Base-by-base conservation (phyloP, 23 red algal species). In the Gracilaria caudata region DNA sequence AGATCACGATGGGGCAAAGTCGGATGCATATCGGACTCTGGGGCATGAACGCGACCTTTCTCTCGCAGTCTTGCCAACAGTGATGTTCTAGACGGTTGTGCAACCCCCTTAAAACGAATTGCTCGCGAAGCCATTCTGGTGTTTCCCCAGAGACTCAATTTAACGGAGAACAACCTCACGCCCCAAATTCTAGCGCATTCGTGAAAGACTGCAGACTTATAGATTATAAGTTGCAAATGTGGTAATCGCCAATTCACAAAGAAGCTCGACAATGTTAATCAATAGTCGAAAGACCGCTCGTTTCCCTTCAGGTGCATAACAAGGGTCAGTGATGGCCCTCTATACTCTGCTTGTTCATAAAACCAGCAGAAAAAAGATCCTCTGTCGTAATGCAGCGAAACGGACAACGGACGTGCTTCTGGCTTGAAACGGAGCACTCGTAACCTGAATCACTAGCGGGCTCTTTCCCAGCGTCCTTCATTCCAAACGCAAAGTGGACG, bases 11-110 rank as follows among this genome's bases (percentile, higher is more conserved):
- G 72, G 1, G 84, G 84, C 47, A 79, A 70, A 43, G 73, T 70
- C 11, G 84, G 84, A 68, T 73, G 72, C 84, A 89, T 89, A 53
- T 89, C 84, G 6, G 84, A 60, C 75, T 89, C 84, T 36, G 84
- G 84, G 13, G 73, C 84, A 53, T 89, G 46, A 5, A 79, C 73
- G 12, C 84, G 84, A 23, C 84, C 72, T 28, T 77, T 73, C 44
- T 54, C 37, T 23, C 65, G 82, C 47, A 86, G 46, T 36, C 70
- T 43, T 7, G 70, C 70, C 3, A 75, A n/a, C 2, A 75, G 70
- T 4, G 40, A 9, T 49, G 13, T 75, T 29, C 70, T 45, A 43
- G 70, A 75, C 13, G 70, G 10, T 14, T 75, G 29, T 29, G n/a
- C n/a, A n/a, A 36, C 4, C 19, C 39, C 37, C 24, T 32, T 47